These are phyloP conservation scores for Saturnispora hagleri DNA, from an alignment of 805 yeast species.

Conservation along the genomic window DNA sequence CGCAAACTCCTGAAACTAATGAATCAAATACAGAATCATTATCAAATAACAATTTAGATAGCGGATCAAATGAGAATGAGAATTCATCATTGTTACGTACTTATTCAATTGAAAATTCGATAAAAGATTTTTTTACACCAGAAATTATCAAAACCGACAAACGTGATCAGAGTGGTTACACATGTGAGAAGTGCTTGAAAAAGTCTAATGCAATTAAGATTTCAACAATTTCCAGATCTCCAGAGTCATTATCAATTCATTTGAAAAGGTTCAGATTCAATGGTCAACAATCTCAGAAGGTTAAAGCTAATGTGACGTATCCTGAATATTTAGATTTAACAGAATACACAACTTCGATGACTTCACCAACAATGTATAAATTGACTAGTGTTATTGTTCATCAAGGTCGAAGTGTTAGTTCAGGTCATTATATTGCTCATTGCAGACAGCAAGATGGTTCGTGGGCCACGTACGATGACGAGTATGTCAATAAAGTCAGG, in stretches of 20 bases:
- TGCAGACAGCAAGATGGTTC: constrained; percentile 86
- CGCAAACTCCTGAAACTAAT: constrained; percentile 19
- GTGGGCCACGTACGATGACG: constrained; percentile 95
- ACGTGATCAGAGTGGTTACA: constrained; percentile 66
- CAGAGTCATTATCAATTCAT: constrained; percentile 82
- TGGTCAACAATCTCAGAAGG: constrained; percentile 66
- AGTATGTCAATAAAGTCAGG: constrained; percentile 62
- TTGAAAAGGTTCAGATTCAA: constrained; percentile 86
- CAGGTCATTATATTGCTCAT: constrained; percentile 90
- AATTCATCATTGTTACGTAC: constrained; percentile 4
- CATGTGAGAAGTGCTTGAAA: constrained; percentile 77
- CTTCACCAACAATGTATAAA: constrained; percentile 51
- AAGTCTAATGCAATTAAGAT: constrained; percentile 71
- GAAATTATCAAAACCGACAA: constrained; percentile 67
- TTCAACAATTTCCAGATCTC: constrained; percentile 67
- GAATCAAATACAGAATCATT: neutral
- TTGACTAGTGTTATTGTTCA: constrained; percentile 82
- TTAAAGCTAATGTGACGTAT: constrained; percentile 78
- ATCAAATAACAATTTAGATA: neutral
- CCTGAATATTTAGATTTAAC: constrained; percentile 70
- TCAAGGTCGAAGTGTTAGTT: constrained; percentile 84
- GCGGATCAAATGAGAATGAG: neutral
- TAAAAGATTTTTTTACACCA: constrained; percentile 73
- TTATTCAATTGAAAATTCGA: constrained; percentile 65
- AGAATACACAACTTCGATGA: constrained; percentile 41